A percentile compares a stretch with the other conserved stretches of the same genome.
These are phyloP conservation scores for Trichaptum fuscoviolaceum DNA, from an alignment of 768 basidiomycete species.

Conservation along the genomic window DNA sequence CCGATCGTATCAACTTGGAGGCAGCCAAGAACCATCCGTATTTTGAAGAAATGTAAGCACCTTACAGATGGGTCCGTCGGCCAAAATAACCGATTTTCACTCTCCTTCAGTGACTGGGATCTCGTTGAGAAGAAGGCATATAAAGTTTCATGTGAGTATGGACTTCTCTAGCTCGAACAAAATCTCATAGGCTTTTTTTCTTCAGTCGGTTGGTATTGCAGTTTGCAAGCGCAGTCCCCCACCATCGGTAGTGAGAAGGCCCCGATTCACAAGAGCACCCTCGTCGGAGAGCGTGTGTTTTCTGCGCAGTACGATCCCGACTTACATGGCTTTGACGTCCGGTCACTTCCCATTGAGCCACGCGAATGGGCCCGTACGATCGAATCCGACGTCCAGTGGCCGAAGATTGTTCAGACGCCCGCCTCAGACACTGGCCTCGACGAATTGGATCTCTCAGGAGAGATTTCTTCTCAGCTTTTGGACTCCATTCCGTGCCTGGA, in stretches of 20 bases:
- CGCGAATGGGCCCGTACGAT: neutral
- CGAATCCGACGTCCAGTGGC: neutral
- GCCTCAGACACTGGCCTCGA: neutral
- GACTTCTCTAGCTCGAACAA: too few species aligned
- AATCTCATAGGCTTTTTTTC: too few species aligned
- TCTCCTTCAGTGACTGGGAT: neutral
- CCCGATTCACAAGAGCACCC: neutral
- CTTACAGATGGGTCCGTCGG: neutral
- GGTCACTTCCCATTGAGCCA: neutral
- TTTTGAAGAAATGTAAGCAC: neutral
- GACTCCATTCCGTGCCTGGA: neutral
- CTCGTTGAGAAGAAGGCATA: neutral
- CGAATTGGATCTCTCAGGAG: neutral
- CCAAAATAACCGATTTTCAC: neutral
- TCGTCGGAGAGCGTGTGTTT: neutral
- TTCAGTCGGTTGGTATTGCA: neutral
- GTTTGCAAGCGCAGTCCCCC: too few species aligned
- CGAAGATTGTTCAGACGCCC: neutral
- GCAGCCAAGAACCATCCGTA: neutral
- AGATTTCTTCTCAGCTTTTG: neutral
- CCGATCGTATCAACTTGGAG: neutral
- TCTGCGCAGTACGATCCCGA: neutral
- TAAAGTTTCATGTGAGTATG: neutral
- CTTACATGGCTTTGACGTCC: neutral
- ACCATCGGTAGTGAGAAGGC: too few species aligned